Conservation (phyloP, 768 basidiomycete species). For the Boletus reticuloceps region DNA sequence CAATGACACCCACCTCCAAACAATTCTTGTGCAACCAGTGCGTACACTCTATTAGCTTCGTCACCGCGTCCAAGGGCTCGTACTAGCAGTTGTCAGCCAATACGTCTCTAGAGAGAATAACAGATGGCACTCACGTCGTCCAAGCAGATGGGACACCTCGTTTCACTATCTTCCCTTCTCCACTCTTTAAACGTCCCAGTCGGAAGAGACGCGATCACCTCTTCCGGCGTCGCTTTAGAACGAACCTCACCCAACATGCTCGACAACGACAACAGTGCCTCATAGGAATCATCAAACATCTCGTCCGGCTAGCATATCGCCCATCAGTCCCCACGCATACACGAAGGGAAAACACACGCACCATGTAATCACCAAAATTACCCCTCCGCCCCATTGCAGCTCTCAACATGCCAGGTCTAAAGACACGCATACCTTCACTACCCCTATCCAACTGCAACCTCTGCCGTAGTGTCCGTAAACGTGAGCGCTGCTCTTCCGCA, state of each 20-base stretch:
- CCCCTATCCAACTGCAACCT: slow-evolving; percentile 29
- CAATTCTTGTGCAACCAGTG: slow-evolving; percentile 84
- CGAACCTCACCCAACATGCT: slow-evolving; percentile 65
- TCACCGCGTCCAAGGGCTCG: slow-evolving; percentile 53
- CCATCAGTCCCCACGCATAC: slow-evolving; percentile 4
- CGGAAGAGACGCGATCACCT: slow-evolving; percentile 58
- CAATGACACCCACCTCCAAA: slow-evolving; percentile 51
- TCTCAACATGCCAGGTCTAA: slow-evolving; percentile 25
- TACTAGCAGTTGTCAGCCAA: slow-evolving; percentile 47
- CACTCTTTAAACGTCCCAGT: slow-evolving; percentile 66
- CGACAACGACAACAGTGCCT: slow-evolving; percentile 58
- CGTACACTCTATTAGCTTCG: slow-evolving; percentile 65
- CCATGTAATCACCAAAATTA: slow-evolving; percentile 49
- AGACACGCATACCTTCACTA: slow-evolving; percentile 16
- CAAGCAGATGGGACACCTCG: slow-evolving; percentile 79
- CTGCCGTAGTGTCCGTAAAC: slow-evolving; percentile 26
- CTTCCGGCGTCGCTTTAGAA: slow-evolving; percentile 59
- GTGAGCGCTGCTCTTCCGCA: slow-evolving; percentile 21
- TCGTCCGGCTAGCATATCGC: slow-evolving; percentile 57
- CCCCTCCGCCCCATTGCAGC: slow-evolving; percentile 22
- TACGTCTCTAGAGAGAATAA: neutral
- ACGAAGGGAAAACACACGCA: slow-evolving; percentile 30
- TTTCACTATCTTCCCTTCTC: slow-evolving; percentile 62
- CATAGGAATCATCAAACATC: slow-evolving; percentile 74
- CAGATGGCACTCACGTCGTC: slow-evolving; percentile 63